phyloP scores from a whole-genome alignment of 495 filamentous ascomycete species.

The Neurospora sp. region DNA sequence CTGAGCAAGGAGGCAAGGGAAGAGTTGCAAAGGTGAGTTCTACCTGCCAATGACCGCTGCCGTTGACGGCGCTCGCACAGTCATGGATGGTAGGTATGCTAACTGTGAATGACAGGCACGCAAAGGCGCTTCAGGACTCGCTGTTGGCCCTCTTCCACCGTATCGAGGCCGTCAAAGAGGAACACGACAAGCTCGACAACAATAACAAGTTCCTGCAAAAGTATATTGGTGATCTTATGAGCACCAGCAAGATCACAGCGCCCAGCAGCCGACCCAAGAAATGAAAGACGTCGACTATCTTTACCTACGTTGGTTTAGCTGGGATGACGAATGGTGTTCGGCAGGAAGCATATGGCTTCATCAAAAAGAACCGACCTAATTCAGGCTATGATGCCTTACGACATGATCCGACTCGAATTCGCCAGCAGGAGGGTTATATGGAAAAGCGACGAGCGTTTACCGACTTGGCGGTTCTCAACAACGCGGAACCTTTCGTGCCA shows the following conservation, averaged over 20 bases:
- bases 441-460: neutral
- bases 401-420: neutral
- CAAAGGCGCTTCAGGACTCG: conserved; percentile 75
- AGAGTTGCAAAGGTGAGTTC: conserved; percentile 47
- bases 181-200: conserved; percentile 88
- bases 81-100: conserved; percentile 3
- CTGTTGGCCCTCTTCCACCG: conserved; percentile 80
- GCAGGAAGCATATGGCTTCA: neutral
- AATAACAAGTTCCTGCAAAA: conserved; percentile 93
- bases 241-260: conserved; percentile 69
- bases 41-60: conserved; percentile 31
- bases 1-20: conserved; percentile 68
- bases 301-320: neutral
- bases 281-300: conserved; percentile 14
- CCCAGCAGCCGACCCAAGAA: conserved; percentile 42
- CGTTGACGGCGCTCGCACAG: neutral
- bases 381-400: neutral
- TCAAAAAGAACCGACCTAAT: neutral
- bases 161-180: conserved; percentile 86
- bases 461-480: neutral
- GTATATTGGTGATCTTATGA: conserved; percentile 77
- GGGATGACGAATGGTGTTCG: neutral
- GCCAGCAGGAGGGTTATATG: neutral
- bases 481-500: neutral
- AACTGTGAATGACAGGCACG: conserved; percentile 51